Evolutionary conservation across 306 rosid species (phyloP).

Genomic region (Begonia fuchsioides): DNA sequence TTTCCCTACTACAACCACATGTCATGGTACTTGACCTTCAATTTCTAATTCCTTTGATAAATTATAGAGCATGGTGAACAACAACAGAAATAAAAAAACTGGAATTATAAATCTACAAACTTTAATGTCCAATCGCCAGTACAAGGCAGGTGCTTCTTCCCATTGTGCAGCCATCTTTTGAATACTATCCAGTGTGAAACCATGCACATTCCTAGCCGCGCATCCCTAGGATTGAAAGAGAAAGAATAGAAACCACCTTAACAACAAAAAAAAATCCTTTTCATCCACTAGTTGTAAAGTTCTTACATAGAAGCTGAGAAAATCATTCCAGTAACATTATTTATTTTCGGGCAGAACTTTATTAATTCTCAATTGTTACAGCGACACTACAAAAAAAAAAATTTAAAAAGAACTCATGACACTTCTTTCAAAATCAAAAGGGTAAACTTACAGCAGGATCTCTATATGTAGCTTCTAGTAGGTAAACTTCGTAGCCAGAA

Average conservation of each 20-base stretch:
- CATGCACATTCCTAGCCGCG: constrained; percentile 91
- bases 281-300: not conserved
- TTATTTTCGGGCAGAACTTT: too few species aligned
- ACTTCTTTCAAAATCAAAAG: not conserved
- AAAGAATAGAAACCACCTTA: not conserved
- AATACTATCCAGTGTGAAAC: constrained; percentile 57
- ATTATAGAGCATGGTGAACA: not conserved
- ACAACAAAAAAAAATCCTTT: not conserved
- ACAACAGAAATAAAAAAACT: too few species aligned
- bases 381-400: too few species aligned
- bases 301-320: not conserved
- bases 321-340: too few species aligned
- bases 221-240: constrained; percentile 51
- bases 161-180: constrained; percentile 73
- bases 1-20: too few species aligned
- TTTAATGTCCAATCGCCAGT: constrained; percentile 72
- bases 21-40: not conserved
- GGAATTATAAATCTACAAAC: constrained; percentile 21
- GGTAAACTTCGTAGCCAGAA: constrained; percentile 86
- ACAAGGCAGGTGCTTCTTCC: constrained; percentile 80
- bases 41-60: not conserved
- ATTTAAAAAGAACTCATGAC: too few species aligned
- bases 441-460: constrained; percentile 66
- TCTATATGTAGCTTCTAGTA: constrained; percentile 86
- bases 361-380: too few species aligned